Conservation (phyloP, 2,329 filamentous ascomycete species). For the Cytospora leucostoma region DNA sequence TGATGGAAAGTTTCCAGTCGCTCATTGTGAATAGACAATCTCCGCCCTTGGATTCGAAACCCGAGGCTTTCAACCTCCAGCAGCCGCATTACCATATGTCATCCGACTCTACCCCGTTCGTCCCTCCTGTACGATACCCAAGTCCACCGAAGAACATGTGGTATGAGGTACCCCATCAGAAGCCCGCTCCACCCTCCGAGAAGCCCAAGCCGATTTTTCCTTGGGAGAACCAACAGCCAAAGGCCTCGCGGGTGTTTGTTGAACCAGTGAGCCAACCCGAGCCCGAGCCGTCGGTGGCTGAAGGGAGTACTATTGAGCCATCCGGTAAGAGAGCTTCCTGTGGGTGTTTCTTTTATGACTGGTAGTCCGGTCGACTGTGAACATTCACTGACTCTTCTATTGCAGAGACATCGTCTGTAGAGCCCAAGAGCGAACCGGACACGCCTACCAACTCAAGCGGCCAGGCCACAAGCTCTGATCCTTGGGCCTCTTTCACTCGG, state of each 20-base stretch:
- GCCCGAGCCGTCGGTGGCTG: constrained; percentile 34
- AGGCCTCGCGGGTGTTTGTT: constrained; percentile 65
- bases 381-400: constrained; percentile 38
- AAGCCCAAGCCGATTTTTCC: constrained; percentile 77
- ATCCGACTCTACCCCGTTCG: constrained; percentile 70
- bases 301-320: constrained; percentile 33
- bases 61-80: constrained; percentile 85
- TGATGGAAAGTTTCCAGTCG: constrained; percentile 1
- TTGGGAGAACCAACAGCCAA: constrained; percentile 75
- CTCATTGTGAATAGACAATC: constrained; percentile 54
- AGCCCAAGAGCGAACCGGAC: constrained; percentile 44
- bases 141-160: constrained; percentile 86
- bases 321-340: constrained; percentile 32
- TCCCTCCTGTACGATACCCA: constrained; percentile 75
- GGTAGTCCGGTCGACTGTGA: constrained; percentile 21
- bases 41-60: constrained; percentile 67
- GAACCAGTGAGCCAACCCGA: constrained; percentile 46
- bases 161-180: constrained; percentile 74
- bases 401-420: constrained; percentile 40
- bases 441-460: constrained; percentile 54
- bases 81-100: constrained; percentile 82
- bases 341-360: background rate
- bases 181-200: constrained; percentile 54
- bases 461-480: constrained; percentile 51
- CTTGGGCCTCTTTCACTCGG: constrained; percentile 73